Conservation (phyloP, 140 eudicot genomes). For the Senecio squalidus region DNA sequence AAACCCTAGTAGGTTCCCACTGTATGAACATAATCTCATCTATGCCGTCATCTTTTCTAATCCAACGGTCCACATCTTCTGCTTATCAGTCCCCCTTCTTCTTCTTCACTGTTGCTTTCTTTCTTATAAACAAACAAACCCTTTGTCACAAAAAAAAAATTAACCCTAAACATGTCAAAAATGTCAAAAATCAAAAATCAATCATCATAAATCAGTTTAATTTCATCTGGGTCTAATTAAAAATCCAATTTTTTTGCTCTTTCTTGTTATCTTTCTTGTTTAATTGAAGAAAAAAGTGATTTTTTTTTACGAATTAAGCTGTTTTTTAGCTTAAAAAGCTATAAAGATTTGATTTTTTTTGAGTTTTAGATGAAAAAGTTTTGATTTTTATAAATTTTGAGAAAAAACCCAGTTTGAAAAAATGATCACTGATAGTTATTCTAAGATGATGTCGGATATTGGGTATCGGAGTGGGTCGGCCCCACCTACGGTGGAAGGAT, state of each 20-base stretch:
- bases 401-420: conserved; percentile 12
- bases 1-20: conserved; percentile 39
- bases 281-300: too few relatives aligned
- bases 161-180: conserved; percentile 1
- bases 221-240: too few relatives aligned
- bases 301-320: too few relatives aligned
- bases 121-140: conserved; percentile 12
- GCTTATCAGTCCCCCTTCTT: conserved; percentile 50
- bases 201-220: conserved; percentile 10
- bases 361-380: conserved; percentile 8
- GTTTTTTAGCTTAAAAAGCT: neutral
- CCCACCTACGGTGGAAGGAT: conserved; percentile 82
- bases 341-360: conserved; percentile 15
- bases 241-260: neutral
- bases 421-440: conserved; percentile 60
- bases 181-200: conserved; percentile 12
- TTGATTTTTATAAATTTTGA: conserved; percentile 4
- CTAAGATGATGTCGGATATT: conserved; percentile 64
- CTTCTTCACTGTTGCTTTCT: conserved; percentile 12
- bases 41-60: conserved; percentile 38
- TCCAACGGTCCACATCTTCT: conserved; percentile 53
- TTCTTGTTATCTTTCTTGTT: too few relatives aligned
- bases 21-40: conserved; percentile 37
- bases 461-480: conserved; percentile 80
- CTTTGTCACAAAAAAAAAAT: neutral